A percentile compares a stretch with the other conserved stretches of the same genome.
Conservation (phyloP, 2,329 filamentous ascomycete species). For the Microdochium bolleyi region DNA sequence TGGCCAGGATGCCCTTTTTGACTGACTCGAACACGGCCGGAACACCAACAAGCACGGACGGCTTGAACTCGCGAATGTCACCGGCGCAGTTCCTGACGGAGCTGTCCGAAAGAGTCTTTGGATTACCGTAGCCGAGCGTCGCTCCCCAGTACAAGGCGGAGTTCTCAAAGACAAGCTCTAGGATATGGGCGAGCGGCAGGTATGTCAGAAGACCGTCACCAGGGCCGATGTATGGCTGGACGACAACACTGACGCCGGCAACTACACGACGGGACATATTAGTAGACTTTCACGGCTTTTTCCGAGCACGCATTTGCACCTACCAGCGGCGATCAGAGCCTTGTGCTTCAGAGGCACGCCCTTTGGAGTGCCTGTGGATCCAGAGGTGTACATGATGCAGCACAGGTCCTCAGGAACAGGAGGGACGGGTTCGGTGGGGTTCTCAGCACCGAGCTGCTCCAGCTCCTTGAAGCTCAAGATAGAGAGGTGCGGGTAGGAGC, state of each 20-base stretch:
- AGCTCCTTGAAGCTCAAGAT: slow-evolving; percentile 45
- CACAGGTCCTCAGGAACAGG: slow-evolving; percentile 67
- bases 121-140: slow-evolving; percentile 84
- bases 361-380: slow-evolving; percentile 76
- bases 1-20: slow-evolving; percentile 79
- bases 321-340: slow-evolving; percentile 67
- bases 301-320: slow-evolving; percentile 19
- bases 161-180: slow-evolving; percentile 88
- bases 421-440: slow-evolving; percentile 59
- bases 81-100: slow-evolving; percentile 82
- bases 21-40: slow-evolving; percentile 87
- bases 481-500: slow-evolving; percentile 36
- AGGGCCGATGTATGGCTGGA: slow-evolving; percentile 69
- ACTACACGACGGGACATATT: slow-evolving; percentile 33
- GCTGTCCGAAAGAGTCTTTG: slow-evolving; percentile 73
- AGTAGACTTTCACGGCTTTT: slow-evolving; percentile 2
- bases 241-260: slow-evolving; percentile 68
- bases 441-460: slow-evolving; percentile 47
- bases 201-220: slow-evolving; percentile 77
- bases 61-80: slow-evolving; percentile 79
- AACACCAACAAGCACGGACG: slow-evolving; percentile 77
- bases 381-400: slow-evolving; percentile 68
- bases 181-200: slow-evolving; percentile 78
- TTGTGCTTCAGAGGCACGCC: slow-evolving; percentile 70
- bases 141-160: slow-evolving; percentile 76